These are phyloP conservation scores for Dacryopinax primogenitus DNA, from an alignment of 768 basidiomycete genomes.

Conservation along the genomic window DNA sequence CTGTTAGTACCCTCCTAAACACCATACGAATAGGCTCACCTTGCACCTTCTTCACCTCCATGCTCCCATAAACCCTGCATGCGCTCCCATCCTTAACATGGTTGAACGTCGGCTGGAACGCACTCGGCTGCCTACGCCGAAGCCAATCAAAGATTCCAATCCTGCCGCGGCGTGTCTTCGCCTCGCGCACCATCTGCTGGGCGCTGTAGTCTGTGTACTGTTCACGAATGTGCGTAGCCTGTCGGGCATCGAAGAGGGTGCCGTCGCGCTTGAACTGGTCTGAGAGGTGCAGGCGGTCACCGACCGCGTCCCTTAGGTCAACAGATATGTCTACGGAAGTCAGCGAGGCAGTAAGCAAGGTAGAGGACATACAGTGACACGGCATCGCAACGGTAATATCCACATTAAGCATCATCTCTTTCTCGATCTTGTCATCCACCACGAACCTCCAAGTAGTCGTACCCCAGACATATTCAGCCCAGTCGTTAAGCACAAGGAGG, in stretches of 20 bases:
- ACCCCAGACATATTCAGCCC: slow-evolving; percentile 86
- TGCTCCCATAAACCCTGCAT: slow-evolving; percentile 74
- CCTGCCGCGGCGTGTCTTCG: background rate
- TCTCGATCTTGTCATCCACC: slow-evolving; percentile 52
- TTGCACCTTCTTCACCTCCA: slow-evolving; percentile 79
- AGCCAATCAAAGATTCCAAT: slow-evolving; percentile 3
- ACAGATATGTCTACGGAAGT: slow-evolving; percentile 33
- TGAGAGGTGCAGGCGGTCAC: slow-evolving; percentile 78
- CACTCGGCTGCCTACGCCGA: slow-evolving; percentile 6
- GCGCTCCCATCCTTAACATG: slow-evolving; percentile 54
- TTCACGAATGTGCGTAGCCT: background rate
- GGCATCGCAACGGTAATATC: slow-evolving; percentile 91
- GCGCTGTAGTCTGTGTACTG: background rate
- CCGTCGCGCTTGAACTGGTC: slow-evolving; percentile 73
- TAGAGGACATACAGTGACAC: slow-evolving; percentile 59
- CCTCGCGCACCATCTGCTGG: slow-evolving; percentile 8
- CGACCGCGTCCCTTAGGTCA: slow-evolving; percentile 85
- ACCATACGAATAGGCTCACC: slow-evolving; percentile 32
- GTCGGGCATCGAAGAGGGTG: background rate
- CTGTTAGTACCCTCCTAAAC: background rate
- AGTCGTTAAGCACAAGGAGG: slow-evolving; percentile 71
- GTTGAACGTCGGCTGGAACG: slow-evolving; percentile 62
- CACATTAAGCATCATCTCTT: slow-evolving; percentile 71
- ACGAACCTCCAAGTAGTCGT: slow-evolving; percentile 85
- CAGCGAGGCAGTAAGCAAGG: background rate